A percentile compares a stretch with the other conserved stretches of the same genome.
These are phyloP conservation scores for Plicaturopsis crispa DNA, from an alignment of 768 basidiomycete species.

Conservation along the genomic window DNA sequence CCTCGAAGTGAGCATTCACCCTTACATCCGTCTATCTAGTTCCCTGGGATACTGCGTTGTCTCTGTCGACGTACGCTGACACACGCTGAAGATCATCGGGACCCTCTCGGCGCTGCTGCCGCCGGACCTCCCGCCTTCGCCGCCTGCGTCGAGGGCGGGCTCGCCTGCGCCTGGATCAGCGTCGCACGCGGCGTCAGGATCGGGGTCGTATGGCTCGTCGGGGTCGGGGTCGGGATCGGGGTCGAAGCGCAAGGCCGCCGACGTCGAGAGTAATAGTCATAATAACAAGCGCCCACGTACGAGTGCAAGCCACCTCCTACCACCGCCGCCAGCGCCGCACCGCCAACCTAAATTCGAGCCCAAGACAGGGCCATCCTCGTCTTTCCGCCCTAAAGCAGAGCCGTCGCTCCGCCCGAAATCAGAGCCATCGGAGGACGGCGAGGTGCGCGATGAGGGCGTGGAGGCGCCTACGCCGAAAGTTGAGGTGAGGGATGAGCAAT, in stretches of 20 bases:
- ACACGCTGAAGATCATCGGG: slow-evolving; percentile 40
- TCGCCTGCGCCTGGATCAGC: slow-evolving; percentile 35
- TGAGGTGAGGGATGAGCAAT: too few relatives aligned
- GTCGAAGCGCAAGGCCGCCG: slow-evolving; percentile 30
- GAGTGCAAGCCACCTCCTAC: slow-evolving; percentile 14
- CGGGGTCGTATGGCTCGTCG: slow-evolving; percentile 32
- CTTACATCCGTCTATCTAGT: slow-evolving; percentile 1
- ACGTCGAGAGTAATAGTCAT: slow-evolving; percentile 16
- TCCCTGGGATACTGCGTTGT: slow-evolving; percentile 12
- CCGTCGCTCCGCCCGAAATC: slow-evolving; percentile 25
- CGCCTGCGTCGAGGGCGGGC: slow-evolving; percentile 34
- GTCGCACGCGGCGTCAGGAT: slow-evolving; percentile 36
- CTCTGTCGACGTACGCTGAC: too few relatives aligned
- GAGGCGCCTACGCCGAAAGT: too few relatives aligned
- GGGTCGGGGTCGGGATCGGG: too few relatives aligned
- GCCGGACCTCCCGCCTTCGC: slow-evolving; percentile 36
- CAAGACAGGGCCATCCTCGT: too few relatives aligned
- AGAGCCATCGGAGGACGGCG: slow-evolving; percentile 39
- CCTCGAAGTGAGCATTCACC: slow-evolving; percentile 25
- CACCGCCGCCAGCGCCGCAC: slow-evolving; percentile 15
- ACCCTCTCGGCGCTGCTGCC: slow-evolving; percentile 32
- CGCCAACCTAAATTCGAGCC: too few relatives aligned
- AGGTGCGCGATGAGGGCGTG: slow-evolving; percentile 41
- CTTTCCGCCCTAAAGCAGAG: slow-evolving; percentile 14
- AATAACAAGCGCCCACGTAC: slow-evolving; percentile 28